These are phyloP conservation scores for Leucosporidium yakuticum DNA, from an alignment of 768 basidiomycete species.

Conservation along the genomic window DNA sequence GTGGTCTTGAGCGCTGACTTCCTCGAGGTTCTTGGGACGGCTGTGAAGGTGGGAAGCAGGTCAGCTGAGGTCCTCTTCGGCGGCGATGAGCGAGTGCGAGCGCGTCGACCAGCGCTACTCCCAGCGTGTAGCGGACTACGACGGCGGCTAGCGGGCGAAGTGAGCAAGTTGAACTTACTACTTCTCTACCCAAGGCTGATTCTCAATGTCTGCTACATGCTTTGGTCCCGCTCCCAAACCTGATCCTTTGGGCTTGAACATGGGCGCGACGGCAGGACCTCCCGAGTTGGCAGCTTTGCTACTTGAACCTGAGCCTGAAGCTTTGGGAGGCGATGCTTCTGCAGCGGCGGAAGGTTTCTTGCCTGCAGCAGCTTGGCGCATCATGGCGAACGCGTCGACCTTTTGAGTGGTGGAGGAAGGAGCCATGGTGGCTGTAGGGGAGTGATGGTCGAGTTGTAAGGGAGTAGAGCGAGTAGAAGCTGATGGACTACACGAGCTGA, in stretches of 20 bases:
- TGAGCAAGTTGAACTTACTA: constrained; percentile 69
- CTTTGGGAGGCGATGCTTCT: neutral
- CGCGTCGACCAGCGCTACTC: too few relatives aligned
- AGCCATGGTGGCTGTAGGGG: too few relatives aligned
- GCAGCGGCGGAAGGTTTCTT: too few relatives aligned
- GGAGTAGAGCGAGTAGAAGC: too few relatives aligned
- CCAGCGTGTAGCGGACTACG: neutral
- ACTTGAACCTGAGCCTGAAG: neutral
- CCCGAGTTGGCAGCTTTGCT: neutral
- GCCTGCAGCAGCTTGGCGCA: neutral
- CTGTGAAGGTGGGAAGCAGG: constrained; percentile 45
- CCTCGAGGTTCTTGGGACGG: constrained; percentile 95
- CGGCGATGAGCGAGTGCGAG: neutral
- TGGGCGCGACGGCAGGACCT: constrained; percentile 1
- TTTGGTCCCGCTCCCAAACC: constrained; percentile 39
- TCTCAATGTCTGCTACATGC: constrained; percentile 47
- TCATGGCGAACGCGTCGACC: constrained; percentile 27
- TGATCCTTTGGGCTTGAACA: constrained; percentile 22
- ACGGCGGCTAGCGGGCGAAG: neutral
- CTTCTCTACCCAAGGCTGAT: constrained; percentile 95
- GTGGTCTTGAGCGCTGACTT: constrained; percentile 95
- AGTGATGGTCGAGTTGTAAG: too few relatives aligned
- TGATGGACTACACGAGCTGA: too few relatives aligned
- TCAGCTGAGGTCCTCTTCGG: neutral
- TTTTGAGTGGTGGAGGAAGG: too few relatives aligned